Evolutionary conservation across 164 flowering plant species (phyloP).

Genomic region (Litsea cubeba): DNA sequence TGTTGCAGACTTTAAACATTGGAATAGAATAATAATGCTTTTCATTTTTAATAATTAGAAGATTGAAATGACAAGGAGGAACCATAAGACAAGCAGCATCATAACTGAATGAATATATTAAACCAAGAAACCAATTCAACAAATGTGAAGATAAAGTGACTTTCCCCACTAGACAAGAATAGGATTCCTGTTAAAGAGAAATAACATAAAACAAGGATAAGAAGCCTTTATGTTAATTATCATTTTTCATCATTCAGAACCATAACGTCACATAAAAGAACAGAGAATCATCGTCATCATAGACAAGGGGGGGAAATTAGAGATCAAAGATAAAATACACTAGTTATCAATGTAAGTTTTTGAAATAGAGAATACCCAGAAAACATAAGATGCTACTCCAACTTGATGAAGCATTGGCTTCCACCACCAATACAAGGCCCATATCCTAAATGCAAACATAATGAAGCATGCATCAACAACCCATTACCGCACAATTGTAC

Average conservation of each 20-base stretch:
- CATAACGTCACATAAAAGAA: slow-evolving; percentile 1
- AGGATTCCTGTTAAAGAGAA: not conserved
- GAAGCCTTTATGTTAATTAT: slow-evolving; percentile 1
- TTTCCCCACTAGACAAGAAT: not conserved
- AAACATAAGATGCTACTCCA: not conserved
- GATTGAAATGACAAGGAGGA: too few relatives aligned
- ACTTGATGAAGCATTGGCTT: not conserved
- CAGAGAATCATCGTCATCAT: too few relatives aligned
- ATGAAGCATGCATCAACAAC: slow-evolving; percentile 22
- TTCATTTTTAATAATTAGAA: too few relatives aligned
- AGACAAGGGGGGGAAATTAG: not conserved
- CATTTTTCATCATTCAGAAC: not conserved
- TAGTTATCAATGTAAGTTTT: not conserved
- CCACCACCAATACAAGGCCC: not conserved
- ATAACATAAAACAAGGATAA: not conserved
- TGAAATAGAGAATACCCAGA: slow-evolving; percentile 3
- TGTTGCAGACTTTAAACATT: too few relatives aligned
- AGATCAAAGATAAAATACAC: slow-evolving; percentile 4
- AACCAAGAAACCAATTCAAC: not conserved
- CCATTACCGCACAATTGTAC: slow-evolving; percentile 39
- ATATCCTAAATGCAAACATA: slow-evolving; percentile 3
- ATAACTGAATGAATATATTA: too few relatives aligned
- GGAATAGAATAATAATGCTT: too few relatives aligned
- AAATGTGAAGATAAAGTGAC: not conserved
- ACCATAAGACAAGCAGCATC: too few relatives aligned